Conservation (phyloP, 1,139 yeast species). For the Taphrina confusa region DNA sequence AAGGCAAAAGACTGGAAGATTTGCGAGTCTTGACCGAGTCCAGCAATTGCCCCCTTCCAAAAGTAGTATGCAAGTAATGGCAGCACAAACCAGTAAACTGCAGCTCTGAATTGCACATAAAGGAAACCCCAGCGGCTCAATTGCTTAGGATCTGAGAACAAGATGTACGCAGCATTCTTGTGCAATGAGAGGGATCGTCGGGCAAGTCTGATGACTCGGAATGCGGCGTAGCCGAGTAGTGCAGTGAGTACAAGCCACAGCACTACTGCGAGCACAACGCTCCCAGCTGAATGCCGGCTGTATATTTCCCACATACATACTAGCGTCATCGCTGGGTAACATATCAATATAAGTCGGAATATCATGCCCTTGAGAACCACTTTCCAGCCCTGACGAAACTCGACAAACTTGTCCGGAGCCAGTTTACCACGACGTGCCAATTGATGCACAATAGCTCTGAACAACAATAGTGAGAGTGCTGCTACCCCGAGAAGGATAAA, state of each 20-base stretch:
- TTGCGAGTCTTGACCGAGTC: conserved; percentile 77
- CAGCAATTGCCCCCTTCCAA: conserved; percentile 78
- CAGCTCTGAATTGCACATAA: conserved; percentile 88
- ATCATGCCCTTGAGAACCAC: conserved; percentile 81
- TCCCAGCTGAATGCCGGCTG: conserved; percentile 78
- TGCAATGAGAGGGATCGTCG: conserved; percentile 67
- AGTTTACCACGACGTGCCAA: conserved; percentile 62
- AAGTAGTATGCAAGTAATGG: conserved; percentile 66
- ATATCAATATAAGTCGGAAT: conserved; percentile 60
- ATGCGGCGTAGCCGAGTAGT: conserved; percentile 71
- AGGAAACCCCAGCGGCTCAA: conserved; percentile 89
- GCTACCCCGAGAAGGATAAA: conserved; percentile 72
- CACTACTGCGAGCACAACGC: conserved; percentile 73
- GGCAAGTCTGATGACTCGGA: conserved; percentile 70
- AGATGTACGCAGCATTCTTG: conserved; percentile 88
- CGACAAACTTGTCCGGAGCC: conserved; percentile 56
- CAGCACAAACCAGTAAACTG: conserved; percentile 76
- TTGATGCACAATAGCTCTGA: conserved; percentile 60
- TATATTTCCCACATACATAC: conserved; percentile 89
- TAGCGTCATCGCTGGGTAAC: conserved; percentile 70
- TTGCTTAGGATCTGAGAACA: conserved; percentile 79
- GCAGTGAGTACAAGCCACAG: conserved; percentile 59
- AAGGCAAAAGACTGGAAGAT: conserved; percentile 76
- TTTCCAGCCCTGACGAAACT: conserved; percentile 79
- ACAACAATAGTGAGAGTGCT: conserved; percentile 67